Evolutionary conservation across 345 rosid genomes (phyloP).

Genomic region (Hypericum perforatum): DNA sequence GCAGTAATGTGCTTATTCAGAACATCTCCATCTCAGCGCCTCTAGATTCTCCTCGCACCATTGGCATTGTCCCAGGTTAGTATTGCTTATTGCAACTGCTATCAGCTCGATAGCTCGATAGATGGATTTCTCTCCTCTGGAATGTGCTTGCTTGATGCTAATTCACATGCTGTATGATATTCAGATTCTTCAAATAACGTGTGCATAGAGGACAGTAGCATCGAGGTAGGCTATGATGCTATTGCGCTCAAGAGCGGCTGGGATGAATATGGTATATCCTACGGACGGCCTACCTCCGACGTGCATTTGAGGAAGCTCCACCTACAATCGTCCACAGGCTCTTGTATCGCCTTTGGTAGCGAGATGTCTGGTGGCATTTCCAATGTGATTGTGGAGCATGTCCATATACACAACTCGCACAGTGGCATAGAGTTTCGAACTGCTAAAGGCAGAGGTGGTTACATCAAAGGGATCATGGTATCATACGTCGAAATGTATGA

Average conservation of each 20-base stretch:
- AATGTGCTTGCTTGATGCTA: neutral
- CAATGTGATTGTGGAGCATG: constrained; percentile 39
- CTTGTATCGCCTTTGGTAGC: constrained; percentile 81
- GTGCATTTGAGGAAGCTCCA: constrained; percentile 53
- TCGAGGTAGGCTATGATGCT: constrained; percentile 63
- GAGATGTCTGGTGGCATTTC: constrained; percentile 98
- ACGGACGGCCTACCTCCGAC: constrained; percentile 46
- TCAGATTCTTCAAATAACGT: constrained; percentile 85
- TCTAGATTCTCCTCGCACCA: constrained; percentile 48
- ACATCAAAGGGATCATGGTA: constrained; percentile 46
- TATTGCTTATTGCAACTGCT: neutral
- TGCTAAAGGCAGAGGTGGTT: constrained; percentile 78
- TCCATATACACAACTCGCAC: constrained; percentile 36
- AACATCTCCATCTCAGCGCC: constrained; percentile 49
- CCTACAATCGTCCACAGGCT: constrained; percentile 63
- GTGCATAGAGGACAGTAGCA: constrained; percentile 73
- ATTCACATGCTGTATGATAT: neutral
- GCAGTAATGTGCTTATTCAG: constrained; percentile 53
- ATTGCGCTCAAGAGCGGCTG: constrained; percentile 86
- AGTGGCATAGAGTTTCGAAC: constrained; percentile 67
- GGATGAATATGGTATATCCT: constrained; percentile 86
- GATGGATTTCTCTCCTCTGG: too few relatives aligned
- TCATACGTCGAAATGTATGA: constrained; percentile 34
- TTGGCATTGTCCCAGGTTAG: constrained; percentile 78
- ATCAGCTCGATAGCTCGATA: too few relatives aligned